Evolutionary conservation across 2,329 filamentous ascomycete species (phyloP).

Genomic region (Penicillium frequentans): DNA sequence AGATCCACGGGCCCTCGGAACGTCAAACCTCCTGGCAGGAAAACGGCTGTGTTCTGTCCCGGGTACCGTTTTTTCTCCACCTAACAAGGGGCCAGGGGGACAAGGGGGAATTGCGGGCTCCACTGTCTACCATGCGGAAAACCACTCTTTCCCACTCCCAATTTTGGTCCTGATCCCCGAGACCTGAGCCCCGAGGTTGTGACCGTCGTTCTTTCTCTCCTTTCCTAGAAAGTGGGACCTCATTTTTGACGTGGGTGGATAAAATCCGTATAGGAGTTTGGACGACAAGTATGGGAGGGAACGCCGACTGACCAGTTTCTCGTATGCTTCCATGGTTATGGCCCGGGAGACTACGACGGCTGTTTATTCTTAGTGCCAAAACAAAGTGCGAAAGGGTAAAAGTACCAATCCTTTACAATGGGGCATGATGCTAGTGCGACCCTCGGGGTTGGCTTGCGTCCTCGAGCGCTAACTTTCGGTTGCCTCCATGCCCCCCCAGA

Average conservation of each 20-base stretch:
- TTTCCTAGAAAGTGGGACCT: not conserved
- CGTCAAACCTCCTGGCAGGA: conserved; percentile 14
- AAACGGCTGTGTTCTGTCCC: conserved; percentile 9
- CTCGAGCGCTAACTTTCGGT: not conserved
- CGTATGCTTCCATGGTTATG: not conserved
- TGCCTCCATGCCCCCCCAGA: not conserved
- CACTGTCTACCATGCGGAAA: not conserved
- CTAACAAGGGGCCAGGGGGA: not conserved
- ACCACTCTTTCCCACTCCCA: not conserved
- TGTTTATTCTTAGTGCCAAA: conserved; percentile 1
- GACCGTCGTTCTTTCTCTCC: not conserved
- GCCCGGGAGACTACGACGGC: not conserved
- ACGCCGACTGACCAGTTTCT: not conserved
- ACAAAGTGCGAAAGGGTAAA: not conserved
- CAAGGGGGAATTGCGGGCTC: conserved; percentile 2
- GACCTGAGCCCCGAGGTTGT: not conserved
- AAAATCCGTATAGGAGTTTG: not conserved
- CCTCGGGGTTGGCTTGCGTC: not conserved
- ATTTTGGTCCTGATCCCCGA: conserved; percentile 3
- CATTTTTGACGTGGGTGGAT: not conserved
- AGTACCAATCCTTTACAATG: not conserved
- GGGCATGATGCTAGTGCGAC: not conserved
- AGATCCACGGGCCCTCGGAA: conserved; percentile 12
- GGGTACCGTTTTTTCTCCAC: conserved; percentile 2
- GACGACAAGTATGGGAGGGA: not conserved